Evolutionary conservation across 2,329 filamentous ascomycete genomes (phyloP), one percentile per base, ranked within the genome.

Genomic region (Ramularia endophylla): DNA sequence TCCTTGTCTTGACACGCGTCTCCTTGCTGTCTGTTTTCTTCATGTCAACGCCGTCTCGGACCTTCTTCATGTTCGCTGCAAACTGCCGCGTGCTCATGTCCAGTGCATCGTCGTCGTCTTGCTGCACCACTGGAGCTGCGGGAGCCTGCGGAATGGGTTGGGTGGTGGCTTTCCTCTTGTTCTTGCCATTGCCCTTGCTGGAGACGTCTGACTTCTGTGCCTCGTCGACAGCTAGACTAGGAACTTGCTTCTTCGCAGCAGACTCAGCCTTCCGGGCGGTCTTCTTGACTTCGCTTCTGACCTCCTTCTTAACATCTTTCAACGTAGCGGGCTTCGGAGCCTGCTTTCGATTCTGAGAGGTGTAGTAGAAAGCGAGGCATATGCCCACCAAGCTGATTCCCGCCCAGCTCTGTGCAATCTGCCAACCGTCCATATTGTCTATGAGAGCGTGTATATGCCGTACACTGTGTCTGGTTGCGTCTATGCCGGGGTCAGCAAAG

Each of bases 51-150:
- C 86, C 86, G 51, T 84, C 73, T 68, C 87, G 83, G 37, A 82
- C 74, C 55, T 76, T 82, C 43, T 78, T 70, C 52, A 92, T 73
- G 61, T 85, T 82, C 56, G 77, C 77, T 22, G 87, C 87, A 62
- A 92, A 90, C 52, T 88, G 84, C 55, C 75, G 77, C 61, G 84
- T 83, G 58, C 82, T 80, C 41, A 80, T 71, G 32, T 76, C 76
- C 44, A 83, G 79, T 43, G 83, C 74, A 5, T 70, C 75, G 43
- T 70, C 64, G 42, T 55, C 63, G 5, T 65, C 45, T 31, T 66
- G 54, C 31, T 48, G 41, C 11, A 53, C 60, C 36, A 60, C 44
- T 33, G 54, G 52, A 22, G 59, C 46, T 28, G 44, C 40, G 6
- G 48, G 30, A 15, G 47, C 36, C 19, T 40, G 46, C 4, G 34